Conservation (phyloP, 306 rosid genomes). For the Citrullus colocynthis region DNA sequence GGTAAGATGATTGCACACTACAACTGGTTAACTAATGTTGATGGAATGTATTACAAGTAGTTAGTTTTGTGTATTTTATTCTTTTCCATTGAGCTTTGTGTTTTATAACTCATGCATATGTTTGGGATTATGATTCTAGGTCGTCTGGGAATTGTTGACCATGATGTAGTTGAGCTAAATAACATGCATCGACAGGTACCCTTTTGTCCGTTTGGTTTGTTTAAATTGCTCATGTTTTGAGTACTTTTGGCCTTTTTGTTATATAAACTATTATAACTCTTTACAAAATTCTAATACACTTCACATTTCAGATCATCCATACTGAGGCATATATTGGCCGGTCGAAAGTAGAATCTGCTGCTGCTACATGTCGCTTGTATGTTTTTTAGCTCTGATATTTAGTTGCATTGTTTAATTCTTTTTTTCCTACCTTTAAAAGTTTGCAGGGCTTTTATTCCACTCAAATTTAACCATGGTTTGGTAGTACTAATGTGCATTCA, state of each 20-base stretch:
- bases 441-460: neutral
- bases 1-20: constrained; percentile 31
- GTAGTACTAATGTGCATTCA: constrained; percentile 15
- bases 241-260: neutral
- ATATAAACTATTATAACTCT: neutral
- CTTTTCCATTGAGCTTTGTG: neutral
- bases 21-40: neutral
- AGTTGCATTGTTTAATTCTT: neutral
- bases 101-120: constrained; percentile 13
- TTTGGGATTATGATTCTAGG: constrained; percentile 27
- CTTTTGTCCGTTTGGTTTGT: neutral
- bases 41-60: neutral
- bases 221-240: neutral
- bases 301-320: constrained; percentile 56
- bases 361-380: constrained; percentile 67
- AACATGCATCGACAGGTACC: constrained; percentile 97
- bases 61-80: neutral
- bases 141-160: constrained; percentile 74
- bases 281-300: neutral
- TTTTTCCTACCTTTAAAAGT: constrained; percentile 6
- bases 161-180: constrained; percentile 85
- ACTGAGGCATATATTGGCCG: constrained; percentile 77
- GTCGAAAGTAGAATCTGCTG: constrained; percentile 90
- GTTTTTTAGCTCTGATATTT: constrained; percentile 16
- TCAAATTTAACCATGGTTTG: neutral